Base-by-base conservation (phyloP, 2,329 filamentous ascomycete genomes). In the Fusarium sp. region DNA sequence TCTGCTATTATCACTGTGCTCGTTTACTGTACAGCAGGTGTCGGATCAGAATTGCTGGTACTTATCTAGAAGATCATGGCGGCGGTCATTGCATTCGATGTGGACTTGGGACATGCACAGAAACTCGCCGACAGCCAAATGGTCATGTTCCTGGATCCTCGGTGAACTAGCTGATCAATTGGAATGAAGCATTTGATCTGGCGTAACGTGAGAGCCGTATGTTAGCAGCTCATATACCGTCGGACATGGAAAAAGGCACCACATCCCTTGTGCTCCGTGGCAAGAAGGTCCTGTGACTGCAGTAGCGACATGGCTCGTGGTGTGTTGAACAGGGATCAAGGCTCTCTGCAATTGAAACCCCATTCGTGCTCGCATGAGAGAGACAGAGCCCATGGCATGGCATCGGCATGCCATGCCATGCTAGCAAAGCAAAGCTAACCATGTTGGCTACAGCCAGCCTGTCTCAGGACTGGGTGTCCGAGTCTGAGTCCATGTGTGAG, bases 241-340 rank as follows among this genome's bases (percentile, higher is more conserved):
- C 56, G 54, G 54, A 57, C 60, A 56, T 38, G 36, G 56, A 56
- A 56, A 56, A 67, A 57, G 51, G 49, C 59, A 57, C 62, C 56
- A 59, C 56, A 68, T 67, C 67, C 57, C 49, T 61, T 63, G 57
- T 54, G 71, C 57, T 71, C 59, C 66, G 68, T 72, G 62, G 71
- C 67, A 47, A 66, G 54, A 68, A 68, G 67, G 71, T 74, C 72
- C 71, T 74, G 71, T 74, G 72, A 74, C 72, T 72, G 59, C 64
- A 73, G 59, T 53, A 71, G 62, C 53, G 62, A 65, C 69, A 65
- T 64, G 64, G 71, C 62, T 69, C 48, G 58, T 72, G 70, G 71
- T 74, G 71, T 70, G 68, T 64, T 70, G 58, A 47, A 69, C 72
- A 74, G 70, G 71, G 72, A 71, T 73, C 62, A 67, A 62, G 65